phyloP scores from a whole-genome alignment of 2,329 filamentous ascomycete genomes.

The Nannizziopsis arthrosporioides region DNA sequence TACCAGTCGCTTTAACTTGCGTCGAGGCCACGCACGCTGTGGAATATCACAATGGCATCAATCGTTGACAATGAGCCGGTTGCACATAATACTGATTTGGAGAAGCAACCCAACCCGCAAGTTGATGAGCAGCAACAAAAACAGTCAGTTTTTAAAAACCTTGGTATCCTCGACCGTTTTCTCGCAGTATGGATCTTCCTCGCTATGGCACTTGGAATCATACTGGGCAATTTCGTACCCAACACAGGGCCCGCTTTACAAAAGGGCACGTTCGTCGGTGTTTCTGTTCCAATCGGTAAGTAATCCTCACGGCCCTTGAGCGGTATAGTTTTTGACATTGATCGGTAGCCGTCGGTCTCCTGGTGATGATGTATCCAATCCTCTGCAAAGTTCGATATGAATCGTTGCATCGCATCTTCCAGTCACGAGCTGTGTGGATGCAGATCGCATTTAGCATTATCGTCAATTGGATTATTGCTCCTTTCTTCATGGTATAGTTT shows the following conservation, averaged over 20 bases:
- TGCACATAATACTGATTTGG: no score
- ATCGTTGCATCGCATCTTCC: slow-evolving; percentile 55
- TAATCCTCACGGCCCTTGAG: slow-evolving; percentile 12
- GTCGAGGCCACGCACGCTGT: no score
- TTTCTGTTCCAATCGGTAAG: slow-evolving; percentile 55
- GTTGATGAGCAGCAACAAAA: no score
- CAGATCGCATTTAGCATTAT: slow-evolving; percentile 68
- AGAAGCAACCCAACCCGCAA: no score
- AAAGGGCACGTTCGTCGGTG: slow-evolving; percentile 59
- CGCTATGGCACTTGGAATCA: slow-evolving; percentile 63
- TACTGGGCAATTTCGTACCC: slow-evolving; percentile 64
- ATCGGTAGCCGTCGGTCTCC: slow-evolving; percentile 55
- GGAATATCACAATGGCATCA: no score
- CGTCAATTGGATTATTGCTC: slow-evolving; percentile 73
- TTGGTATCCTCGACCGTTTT: slow-evolving; percentile 51
- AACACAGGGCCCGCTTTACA: slow-evolving; percentile 51
- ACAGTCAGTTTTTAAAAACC: slow-evolving; percentile 34
- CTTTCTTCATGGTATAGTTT: slow-evolving; percentile 61
- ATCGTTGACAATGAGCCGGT: no score
- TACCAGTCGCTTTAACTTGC: no score
- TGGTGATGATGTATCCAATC: slow-evolving; percentile 93
- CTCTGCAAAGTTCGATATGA: slow-evolving; percentile 78
- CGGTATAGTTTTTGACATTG: not conserved
- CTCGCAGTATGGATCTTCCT: slow-evolving; percentile 65
- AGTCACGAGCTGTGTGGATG: slow-evolving; percentile 54